Percentiles rank a stretch among this genome's conserved stretches.
Conservation (phyloP, 2,329 filamentous ascomycete species). For the Aureobasidium musti region DNA sequence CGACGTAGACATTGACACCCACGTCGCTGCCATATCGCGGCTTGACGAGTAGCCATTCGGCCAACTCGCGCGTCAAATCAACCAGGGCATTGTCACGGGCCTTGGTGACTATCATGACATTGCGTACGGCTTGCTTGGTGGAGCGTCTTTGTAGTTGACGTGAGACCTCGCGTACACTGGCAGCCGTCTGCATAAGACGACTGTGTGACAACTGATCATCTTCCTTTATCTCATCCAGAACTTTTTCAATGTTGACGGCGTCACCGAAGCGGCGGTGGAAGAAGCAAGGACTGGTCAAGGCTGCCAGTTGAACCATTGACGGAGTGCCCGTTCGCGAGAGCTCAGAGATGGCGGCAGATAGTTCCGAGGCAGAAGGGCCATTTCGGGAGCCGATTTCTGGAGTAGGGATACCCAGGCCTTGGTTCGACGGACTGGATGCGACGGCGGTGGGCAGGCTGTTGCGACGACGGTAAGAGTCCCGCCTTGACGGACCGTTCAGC, state of each 20-base stretch:
- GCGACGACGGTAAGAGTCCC: conserved; percentile 30
- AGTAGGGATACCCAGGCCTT: conserved; percentile 26
- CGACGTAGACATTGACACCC: conserved; percentile 98
- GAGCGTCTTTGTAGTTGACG: conserved; percentile 91
- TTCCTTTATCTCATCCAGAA: conserved; percentile 90
- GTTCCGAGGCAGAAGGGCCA: conserved; percentile 30
- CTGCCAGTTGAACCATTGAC: conserved; percentile 54
- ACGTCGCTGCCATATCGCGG: conserved; percentile 85
- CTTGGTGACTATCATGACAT: conserved; percentile 98
- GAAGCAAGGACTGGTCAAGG: conserved; percentile 90
- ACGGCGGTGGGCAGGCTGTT: conserved; percentile 31
- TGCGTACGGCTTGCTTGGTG: conserved; percentile 86
- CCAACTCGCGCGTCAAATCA: conserved; percentile 80
- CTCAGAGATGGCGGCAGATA: conserved; percentile 30
- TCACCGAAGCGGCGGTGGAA: conserved; percentile 98
- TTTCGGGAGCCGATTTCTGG: conserved; percentile 20
- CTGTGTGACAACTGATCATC: conserved; percentile 90
- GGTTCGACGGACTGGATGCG: conserved; percentile 30
- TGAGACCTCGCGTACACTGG: conserved; percentile 90
- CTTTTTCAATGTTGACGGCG: conserved; percentile 90
- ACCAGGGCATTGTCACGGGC: conserved; percentile 94
- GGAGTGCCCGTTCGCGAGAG: conserved; percentile 29
- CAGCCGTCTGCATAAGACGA: conserved; percentile 90
- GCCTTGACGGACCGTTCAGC: conserved; percentile 11
- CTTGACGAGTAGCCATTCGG: conserved; percentile 83